Evolutionary conservation across 805 yeast genomes (phyloP), one percentile per base, ranked within the genome.

Genomic region (Cyberlindnera mrakii): DNA sequence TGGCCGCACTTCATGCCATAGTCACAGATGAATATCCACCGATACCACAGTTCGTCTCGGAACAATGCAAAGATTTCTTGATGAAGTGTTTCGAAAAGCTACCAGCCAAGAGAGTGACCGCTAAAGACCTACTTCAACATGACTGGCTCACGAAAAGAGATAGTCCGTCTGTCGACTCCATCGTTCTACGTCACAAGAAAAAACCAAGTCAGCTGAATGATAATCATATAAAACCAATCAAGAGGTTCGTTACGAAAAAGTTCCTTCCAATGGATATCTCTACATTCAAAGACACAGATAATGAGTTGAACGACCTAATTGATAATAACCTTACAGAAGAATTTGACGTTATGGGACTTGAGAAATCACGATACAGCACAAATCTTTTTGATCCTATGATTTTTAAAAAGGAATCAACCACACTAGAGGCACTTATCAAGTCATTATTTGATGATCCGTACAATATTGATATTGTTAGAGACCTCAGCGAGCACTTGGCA

Each of bases 1-100:
- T 85, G 80, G 83, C 87, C 1, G 87, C 93, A 0, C 67, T 87
- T 45, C 95, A 84, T 65, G 89, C 93, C 0, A 83, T 87, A 40
- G 95, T 87, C 0, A 77, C 82, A 6, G 87, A 85, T 40, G 83
- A 78, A 15, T 72, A 73, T 43, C 88, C 91, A 2, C 80, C 82
- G 1, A 62, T 85, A 17, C 95, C 95, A 0, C 68, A 69, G 8
- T 62, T 67, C 3, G 57, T 75, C 5, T 62, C 78, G 0, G 54
- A 67, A 0, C 30, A 62, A 47, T 70, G 71, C 7, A 67, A 69
- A 33, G 86, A 83, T 49, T 81, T 87, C 49, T 61, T 85, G 11
- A 52, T 70, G 40, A 77, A 75, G 47, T 87, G 96, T 56, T 82
- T 86, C 51, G 82, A 80, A 50, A 80, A 80, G 53, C 81, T 82